Base-by-base conservation (phyloP, 2,329 filamentous ascomycete genomes). In the Mycogone perniciosa region DNA sequence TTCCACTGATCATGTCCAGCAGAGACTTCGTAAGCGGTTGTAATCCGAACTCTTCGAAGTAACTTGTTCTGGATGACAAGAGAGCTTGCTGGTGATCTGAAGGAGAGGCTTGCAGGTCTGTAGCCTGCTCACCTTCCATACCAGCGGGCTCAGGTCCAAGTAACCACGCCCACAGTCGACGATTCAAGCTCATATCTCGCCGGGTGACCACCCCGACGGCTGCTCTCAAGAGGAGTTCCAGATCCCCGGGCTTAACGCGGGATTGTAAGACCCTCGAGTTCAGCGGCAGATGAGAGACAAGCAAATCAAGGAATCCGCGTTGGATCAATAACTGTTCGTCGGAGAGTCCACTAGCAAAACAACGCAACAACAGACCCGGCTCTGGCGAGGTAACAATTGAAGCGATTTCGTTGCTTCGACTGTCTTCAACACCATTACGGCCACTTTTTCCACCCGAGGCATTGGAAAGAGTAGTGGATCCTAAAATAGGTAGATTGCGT, bases 131-230 rank as follows among this genome's bases (percentile, higher is more conserved):
- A 26, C 71, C 60, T 53, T 84, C 76, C 49, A 68, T 59, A 26
- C 69, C 60, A 44, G 74, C 59, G 39, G 79, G 79, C 45, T 80
- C 89, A 3, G 91, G 91, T 0, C 93, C 93, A 2, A 99, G 76
- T 54, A 97, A 84, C 93, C 93, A 99, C 40, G 88, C 83, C 90
- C 92, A 97, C n/a, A 99, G 72, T 35, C 93, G 82, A 59, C 93
- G 78, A 65, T 99, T 99, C 44, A 99, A 73, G 64, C 92, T 95
- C 93, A 99, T 99, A 57, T 99, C 93, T 68, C 91, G 82, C 45
- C 93, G 81, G 20, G 84, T 84, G 1, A 97, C 89, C 20, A 99
- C 91, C 1, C 88, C 84, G n/a, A 84, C 84, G 5, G 92, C 91
- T 11, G 92, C 88, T 52, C 84, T 80, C 31, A 96, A 78, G 2